Evolutionary conservation across 2,329 filamentous ascomycete genomes (phyloP).

Genomic region (Sarocladium oryzae): DNA sequence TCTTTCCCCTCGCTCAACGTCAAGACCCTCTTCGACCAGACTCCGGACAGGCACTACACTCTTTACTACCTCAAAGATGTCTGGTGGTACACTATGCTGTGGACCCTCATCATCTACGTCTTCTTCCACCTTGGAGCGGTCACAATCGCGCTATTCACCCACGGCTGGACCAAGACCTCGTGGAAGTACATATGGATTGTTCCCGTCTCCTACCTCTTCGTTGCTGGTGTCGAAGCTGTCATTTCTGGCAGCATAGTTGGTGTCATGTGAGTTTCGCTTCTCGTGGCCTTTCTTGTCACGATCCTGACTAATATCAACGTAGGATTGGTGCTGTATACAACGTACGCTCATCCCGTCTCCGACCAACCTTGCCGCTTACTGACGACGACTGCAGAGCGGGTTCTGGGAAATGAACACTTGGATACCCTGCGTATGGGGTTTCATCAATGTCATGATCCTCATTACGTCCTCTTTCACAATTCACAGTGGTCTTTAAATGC

Average conservation of each 20-base stretch:
- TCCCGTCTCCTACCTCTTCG: constrained; percentile 61
- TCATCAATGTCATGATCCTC: constrained; percentile 75
- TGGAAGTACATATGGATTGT: constrained; percentile 65
- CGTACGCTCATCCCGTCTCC: constrained; percentile 27
- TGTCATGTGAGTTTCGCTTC: constrained; percentile 54
- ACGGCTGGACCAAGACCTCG: constrained; percentile 50
- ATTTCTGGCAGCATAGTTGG: constrained; percentile 78
- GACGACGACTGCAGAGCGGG: constrained; percentile 33
- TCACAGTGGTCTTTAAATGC: constrained; percentile 68
- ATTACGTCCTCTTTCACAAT: constrained; percentile 90
- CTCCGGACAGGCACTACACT: constrained; percentile 39
- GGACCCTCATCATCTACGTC: constrained; percentile 76
- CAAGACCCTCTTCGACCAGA: constrained; percentile 45
- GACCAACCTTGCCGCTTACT: neutral
- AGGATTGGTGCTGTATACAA: constrained; percentile 76
- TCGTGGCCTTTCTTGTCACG: no score
- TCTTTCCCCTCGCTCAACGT: constrained; percentile 78
- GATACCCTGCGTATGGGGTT: constrained; percentile 84
- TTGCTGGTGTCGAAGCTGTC: constrained; percentile 70
- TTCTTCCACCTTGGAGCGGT: constrained; percentile 69
- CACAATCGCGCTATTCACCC: constrained; percentile 64
- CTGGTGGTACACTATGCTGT: constrained; percentile 80
- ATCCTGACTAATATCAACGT: constrained; percentile 13
- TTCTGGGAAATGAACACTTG: constrained; percentile 90
- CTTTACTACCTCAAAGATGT: constrained; percentile 73